Evolutionary conservation across 768 basidiomycete genomes (phyloP).

Genomic region (Pleurotus ostreatus): DNA sequence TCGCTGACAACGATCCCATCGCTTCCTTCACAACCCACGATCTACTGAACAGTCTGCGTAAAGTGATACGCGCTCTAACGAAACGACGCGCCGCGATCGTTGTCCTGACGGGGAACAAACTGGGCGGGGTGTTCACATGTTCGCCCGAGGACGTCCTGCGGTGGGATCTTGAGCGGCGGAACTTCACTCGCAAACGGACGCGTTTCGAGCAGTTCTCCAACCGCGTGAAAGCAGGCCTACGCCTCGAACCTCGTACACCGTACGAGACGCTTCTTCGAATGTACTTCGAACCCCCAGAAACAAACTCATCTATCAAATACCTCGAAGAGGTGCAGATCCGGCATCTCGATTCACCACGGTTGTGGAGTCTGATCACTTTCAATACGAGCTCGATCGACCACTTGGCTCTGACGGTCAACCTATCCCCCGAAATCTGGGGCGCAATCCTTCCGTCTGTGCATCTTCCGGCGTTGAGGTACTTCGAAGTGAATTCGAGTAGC

Average conservation of each 20-base stretch:
- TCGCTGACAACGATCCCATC: conserved; percentile 4
- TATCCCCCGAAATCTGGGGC: conserved; percentile 2
- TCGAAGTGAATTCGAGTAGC: conserved; percentile 2
- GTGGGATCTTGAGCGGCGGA: conserved; percentile 2
- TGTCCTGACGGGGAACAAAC: conserved; percentile 2
- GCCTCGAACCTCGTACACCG: conserved; percentile 3
- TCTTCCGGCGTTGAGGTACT: neutral
- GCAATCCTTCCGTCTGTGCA: neutral
- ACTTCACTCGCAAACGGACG: neutral
- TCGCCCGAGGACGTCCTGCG: neutral
- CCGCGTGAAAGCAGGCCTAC: neutral
- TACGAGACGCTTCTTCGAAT: conserved; percentile 6
- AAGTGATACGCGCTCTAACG: neutral
- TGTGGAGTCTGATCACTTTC: conserved; percentile 6
- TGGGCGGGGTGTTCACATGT: conserved; percentile 6
- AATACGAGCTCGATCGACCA: conserved; percentile 3
- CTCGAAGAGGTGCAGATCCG: conserved; percentile 1
- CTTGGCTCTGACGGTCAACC: conserved; percentile 3
- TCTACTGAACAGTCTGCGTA: neutral
- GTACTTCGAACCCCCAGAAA: conserved; percentile 5
- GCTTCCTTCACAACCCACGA: conserved; percentile 6
- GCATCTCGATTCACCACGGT: neutral
- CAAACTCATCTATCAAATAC: neutral
- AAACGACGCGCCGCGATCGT: neutral
- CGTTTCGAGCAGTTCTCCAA: neutral